Conservation (phyloP, 1,284 basidiomycete species). For the Microbotryum intermedium region DNA sequence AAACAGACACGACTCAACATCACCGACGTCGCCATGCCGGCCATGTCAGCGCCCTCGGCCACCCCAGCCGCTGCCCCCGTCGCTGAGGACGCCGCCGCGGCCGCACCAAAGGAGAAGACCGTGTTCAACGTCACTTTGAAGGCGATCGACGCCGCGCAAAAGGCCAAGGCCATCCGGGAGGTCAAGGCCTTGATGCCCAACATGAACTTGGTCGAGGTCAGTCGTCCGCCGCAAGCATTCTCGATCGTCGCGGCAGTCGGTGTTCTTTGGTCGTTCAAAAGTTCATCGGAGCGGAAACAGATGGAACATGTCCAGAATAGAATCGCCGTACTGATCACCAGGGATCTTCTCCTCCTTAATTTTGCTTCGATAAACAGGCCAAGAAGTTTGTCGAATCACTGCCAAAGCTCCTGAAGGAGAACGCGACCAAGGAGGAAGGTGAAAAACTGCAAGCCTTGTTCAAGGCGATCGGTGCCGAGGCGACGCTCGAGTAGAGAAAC, state of each 20-base stretch:
- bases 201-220: slow-evolving; percentile 87
- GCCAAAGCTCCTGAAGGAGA: slow-evolving; percentile 92
- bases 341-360: not conserved
- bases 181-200: slow-evolving; percentile 92
- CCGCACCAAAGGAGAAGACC: slow-evolving; percentile 88
- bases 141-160: slow-evolving; percentile 78
- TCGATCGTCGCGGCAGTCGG: slow-evolving; percentile 33
- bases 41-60: slow-evolving; percentile 56
- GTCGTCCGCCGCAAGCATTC: slow-evolving; percentile 39
- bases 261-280: not conserved
- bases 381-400: slow-evolving; percentile 99
- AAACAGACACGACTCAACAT: slow-evolving; percentile 83
- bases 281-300: not conserved
- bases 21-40: slow-evolving; percentile 91
- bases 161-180: slow-evolving; percentile 97
- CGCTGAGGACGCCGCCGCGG: slow-evolving; percentile 19
- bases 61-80: slow-evolving; percentile 53
- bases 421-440: slow-evolving; percentile 91
- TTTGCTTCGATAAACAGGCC: slow-evolving; percentile 51
- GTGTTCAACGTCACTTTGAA: slow-evolving; percentile 91
- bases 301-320: not conserved
- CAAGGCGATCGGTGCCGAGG: slow-evolving; percentile 78
- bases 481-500: slow-evolving; percentile 49
- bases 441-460: slow-evolving; percentile 91
- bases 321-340: not conserved